Evolutionary conservation across 768 basidiomycete genomes (phyloP), one percentile per base, ranked within the genome.

Genomic region (Epithele typhae): DNA sequence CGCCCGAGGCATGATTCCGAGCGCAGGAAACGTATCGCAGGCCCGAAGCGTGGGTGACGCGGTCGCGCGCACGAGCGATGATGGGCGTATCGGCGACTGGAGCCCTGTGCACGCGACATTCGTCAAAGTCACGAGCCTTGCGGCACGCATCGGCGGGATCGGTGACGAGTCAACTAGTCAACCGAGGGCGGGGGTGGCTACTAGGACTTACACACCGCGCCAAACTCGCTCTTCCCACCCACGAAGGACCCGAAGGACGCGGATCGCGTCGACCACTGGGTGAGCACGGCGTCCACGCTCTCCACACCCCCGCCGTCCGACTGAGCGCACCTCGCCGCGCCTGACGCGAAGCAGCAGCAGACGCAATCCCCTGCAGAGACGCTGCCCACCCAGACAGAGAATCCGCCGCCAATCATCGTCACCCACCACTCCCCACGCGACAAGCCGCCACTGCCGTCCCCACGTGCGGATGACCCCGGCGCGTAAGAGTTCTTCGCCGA

Each of bases 401-500:
- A 52, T 34, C 55, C 51, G 8, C 40, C 51, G 12, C 55, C 54
- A 5, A 50, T 55, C 30, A 25, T 49, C 32, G 44, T 51, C 18
- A 15, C 50, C 15, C 45, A n/a, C n/a, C n/a, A 40, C 10, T 19
- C 44, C 12, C 34, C 44, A 35, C 42, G 24, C 14, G 38, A 45
- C 30, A 17, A 25, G 5, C 18, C n/a, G 19, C 12, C 33, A 35
- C 21, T 11, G 17, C 17, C 39, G 24, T 25, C n/a, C 12, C 44
- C 43, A 14, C 48, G 18, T 23, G 35, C 30, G 38, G 44, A 6
- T 21, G 8, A 6, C 15, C 9, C 18, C 35, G 7, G 76, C 4
- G 81, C 84, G 5, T 81, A 76, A 56, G 71, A 79, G 45, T 84
- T 84, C 58, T 87, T 87, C 64, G 73, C 75, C 51, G 69, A 77